phyloP scores from a whole-genome alignment of 73 alveolate genomes.

The Stentor coeruleus region DNA sequence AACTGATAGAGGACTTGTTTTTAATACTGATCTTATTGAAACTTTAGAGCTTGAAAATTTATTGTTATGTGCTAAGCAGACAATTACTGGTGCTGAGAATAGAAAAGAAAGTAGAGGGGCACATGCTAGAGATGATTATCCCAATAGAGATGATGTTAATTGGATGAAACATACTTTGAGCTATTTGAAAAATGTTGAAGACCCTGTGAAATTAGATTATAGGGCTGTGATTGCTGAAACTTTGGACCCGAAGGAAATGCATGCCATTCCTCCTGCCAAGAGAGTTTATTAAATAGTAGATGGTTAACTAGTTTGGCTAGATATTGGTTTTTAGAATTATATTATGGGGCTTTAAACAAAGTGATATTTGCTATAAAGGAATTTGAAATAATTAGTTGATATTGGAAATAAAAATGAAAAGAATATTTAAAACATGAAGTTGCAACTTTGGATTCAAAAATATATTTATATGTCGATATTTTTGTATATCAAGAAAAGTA shows the following conservation, averaged over 20 bases:
- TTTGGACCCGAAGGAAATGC: constrained; percentile 68
- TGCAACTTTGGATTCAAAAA: no score
- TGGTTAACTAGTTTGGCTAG: no score
- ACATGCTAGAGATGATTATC: constrained; percentile 84
- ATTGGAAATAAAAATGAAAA: no score
- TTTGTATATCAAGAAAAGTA: no score
- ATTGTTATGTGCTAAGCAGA: constrained; percentile 61
- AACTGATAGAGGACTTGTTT: constrained; percentile 75
- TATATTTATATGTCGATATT: no score
- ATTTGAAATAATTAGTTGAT: no score
- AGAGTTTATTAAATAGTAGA: constrained; percentile 71
- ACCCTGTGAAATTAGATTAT: constrained; percentile 46
- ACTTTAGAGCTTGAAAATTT: constrained; percentile 77
- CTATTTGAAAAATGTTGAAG: constrained; percentile 38
- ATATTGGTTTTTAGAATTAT: no score
- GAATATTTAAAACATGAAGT: no score
- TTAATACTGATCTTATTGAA: constrained; percentile 82
- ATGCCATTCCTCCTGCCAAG: constrained; percentile 64
- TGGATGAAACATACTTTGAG: constrained; percentile 88
- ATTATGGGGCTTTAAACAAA: no score
- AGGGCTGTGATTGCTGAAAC: constrained; percentile 63
- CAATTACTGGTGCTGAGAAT: constrained; percentile 65
- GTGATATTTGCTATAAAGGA: no score
- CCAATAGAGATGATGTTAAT: constrained; percentile 65
- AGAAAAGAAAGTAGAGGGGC: constrained; percentile 83